Evolutionary conservation across 176 grass and related monocot genomes (phyloP).

Genomic region (Hordeum marinum): DNA sequence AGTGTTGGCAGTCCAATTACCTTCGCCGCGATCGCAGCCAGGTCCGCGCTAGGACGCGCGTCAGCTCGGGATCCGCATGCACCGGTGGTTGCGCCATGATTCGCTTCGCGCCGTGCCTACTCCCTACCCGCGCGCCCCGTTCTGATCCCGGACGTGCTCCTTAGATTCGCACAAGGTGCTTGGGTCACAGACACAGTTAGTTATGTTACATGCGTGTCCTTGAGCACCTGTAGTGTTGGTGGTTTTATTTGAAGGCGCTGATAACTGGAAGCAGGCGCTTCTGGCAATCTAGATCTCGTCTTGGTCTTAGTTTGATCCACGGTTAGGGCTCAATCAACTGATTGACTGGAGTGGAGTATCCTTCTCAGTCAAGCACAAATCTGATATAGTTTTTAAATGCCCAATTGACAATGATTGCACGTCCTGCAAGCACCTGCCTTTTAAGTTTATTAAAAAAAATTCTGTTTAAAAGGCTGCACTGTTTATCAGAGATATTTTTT

Average conservation of each 20-base stretch:
- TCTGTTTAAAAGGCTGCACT: not conserved
- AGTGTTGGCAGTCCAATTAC: not conserved
- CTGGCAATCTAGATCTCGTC: not conserved
- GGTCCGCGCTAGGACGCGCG: not conserved
- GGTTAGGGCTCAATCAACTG: not conserved
- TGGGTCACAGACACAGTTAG: no score
- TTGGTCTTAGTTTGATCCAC: not conserved
- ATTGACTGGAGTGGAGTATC: not conserved
- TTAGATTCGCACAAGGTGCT: not conserved
- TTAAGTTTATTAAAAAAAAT: not conserved
- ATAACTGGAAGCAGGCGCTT: not conserved
- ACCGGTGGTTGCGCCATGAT: no score
- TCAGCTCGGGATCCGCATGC: not conserved
- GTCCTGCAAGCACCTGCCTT: not conserved
- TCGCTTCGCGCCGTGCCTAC: no score
- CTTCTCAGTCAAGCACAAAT: not conserved
- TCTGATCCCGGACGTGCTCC: not conserved
- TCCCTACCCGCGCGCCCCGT: not conserved
- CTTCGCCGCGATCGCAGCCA: not conserved
- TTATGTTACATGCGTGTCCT: no score
- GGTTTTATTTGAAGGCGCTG: not conserved
- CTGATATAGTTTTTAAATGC: not conserved
- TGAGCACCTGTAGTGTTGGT: not conserved
- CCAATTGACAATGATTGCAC: not conserved
- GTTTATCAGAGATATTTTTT: not conserved